A percentile compares a stretch with the other conserved stretches of the same genome.
Evolutionary conservation across 768 basidiomycete species (phyloP).

Genomic region (Pisolithus tinctorius): DNA sequence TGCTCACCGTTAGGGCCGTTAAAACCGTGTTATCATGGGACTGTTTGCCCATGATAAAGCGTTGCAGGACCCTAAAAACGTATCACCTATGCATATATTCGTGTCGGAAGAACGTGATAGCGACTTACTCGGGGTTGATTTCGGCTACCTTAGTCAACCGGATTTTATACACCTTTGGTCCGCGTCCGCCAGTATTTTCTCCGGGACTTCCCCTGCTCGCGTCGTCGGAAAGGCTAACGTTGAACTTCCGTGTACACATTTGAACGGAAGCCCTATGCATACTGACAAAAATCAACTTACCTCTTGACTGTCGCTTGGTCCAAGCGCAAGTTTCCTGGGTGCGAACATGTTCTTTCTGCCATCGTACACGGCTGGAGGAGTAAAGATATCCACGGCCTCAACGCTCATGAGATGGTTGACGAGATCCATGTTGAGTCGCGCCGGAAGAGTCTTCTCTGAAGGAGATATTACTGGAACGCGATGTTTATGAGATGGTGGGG

Average conservation of each 20-base stretch:
- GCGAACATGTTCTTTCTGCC: conserved; percentile 76
- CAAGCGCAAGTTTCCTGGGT: conserved; percentile 54
- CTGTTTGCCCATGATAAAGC: conserved; percentile 60
- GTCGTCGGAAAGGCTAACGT: conserved; percentile 45
- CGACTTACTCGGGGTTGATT: conserved; percentile 48
- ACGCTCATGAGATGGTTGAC: conserved; percentile 55
- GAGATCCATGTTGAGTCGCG: conserved; percentile 62
- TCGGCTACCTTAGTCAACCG: conserved; percentile 50
- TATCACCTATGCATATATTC: conserved; percentile 9
- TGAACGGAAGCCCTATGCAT: neutral
- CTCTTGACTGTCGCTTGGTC: conserved; percentile 43
- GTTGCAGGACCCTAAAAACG: conserved; percentile 46
- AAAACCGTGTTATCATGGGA: conserved; percentile 61
- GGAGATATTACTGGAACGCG: conserved; percentile 51
- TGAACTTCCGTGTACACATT: conserved; percentile 40
- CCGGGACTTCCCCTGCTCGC: conserved; percentile 26
- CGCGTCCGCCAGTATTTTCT: conserved; percentile 28
- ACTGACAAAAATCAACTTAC: conserved; percentile 25
- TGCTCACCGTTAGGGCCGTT: conserved; percentile 56
- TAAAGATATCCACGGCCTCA: conserved; percentile 60
- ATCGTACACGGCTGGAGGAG: conserved; percentile 68
- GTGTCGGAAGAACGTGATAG: conserved; percentile 9
- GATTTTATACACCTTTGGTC: conserved; percentile 64
- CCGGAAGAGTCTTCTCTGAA: conserved; percentile 62
- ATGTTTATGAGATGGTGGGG: conserved; percentile 7